These are phyloP conservation scores for Sporothrix brunneoviolacea DNA, from an alignment of 2,329 filamentous ascomycete species.

Conservation along the genomic window DNA sequence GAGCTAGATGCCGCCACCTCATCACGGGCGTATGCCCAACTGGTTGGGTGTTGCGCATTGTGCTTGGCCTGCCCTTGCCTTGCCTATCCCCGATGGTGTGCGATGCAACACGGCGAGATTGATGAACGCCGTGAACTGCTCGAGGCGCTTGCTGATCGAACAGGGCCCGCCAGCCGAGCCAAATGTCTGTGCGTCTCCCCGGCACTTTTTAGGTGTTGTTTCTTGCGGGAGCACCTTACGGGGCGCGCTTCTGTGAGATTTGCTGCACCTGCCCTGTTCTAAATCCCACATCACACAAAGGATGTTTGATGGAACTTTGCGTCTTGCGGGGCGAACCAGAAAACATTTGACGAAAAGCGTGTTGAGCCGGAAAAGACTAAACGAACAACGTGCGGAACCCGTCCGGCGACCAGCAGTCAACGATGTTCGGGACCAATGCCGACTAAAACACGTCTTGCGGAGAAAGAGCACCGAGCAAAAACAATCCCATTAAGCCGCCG, in stretches of 20 bases:
- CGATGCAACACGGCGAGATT: slow-evolving; percentile 18
- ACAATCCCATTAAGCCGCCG: neutral
- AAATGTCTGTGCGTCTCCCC: slow-evolving; percentile 25
- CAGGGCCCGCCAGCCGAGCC: slow-evolving; percentile 18
- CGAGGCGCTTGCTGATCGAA: slow-evolving; percentile 18
- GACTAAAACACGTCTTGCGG: slow-evolving; percentile 15
- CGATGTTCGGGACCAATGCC: slow-evolving; percentile 15
- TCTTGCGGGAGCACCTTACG: neutral
- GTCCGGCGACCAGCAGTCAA: slow-evolving; percentile 1
- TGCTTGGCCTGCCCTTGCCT: neutral
- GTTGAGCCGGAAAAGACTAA: neutral
- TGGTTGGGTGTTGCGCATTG: neutral
- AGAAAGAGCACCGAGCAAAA: slow-evolving; percentile 4
- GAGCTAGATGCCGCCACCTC: neutral
- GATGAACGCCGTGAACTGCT: slow-evolving; percentile 16
- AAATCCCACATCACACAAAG: slow-evolving; percentile 22
- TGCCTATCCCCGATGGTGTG: neutral
- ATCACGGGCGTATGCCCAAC: neutral
- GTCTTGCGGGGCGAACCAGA: slow-evolving; percentile 5
- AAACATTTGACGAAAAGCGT: neutral
- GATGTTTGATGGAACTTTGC: slow-evolving; percentile 21
- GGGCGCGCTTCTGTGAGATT: slow-evolving; percentile 1
- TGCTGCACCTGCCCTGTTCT: neutral
- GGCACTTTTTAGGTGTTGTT: slow-evolving; percentile 7
- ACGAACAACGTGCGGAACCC: neutral